Evolutionary conservation across 768 basidiomycete genomes (phyloP).

Genomic region (Termitomyces sp.): DNA sequence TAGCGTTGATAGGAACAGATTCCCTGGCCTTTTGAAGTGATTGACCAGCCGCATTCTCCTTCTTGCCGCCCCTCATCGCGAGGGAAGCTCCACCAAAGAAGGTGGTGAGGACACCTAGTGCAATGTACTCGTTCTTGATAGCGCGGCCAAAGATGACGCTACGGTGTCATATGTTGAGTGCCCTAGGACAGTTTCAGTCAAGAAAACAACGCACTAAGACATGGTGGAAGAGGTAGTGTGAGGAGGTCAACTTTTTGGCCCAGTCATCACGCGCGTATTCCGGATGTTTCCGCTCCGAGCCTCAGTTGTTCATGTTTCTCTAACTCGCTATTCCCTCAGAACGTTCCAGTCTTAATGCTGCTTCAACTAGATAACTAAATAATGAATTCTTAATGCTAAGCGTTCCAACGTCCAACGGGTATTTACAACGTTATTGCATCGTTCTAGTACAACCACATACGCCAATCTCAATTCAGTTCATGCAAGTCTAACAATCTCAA

Average conservation of each 20-base stretch:
- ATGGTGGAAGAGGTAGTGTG: conserved; percentile 10
- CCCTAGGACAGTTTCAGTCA: neutral
- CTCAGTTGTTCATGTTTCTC: neutral
- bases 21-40: conserved; percentile 56
- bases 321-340: neutral
- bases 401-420: neutral
- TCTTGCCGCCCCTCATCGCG: conserved; percentile 53
- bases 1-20: conserved; percentile 56
- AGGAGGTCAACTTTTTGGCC: conserved; percentile 12
- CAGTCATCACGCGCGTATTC: conserved; percentile 8
- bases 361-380: neutral
- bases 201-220: conserved; percentile 14
- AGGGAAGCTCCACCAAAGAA: conserved; percentile 50
- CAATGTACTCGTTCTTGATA: conserved; percentile 78
- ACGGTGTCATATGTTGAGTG: neutral
- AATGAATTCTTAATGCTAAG: neutral
- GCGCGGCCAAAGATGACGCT: conserved; percentile 77
- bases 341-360: neutral
- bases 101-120: conserved; percentile 57
- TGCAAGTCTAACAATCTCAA: neutral
- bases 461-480: too few species aligned
- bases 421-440: neutral
- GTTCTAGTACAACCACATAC: neutral
- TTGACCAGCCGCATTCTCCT: conserved; percentile 35
- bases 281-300: conserved; percentile 17